Evolutionary conservation across 1,284 basidiomycete genomes (phyloP), one percentile per base, ranked within the genome.

Genomic region (Boletellus deceptivus): DNA sequence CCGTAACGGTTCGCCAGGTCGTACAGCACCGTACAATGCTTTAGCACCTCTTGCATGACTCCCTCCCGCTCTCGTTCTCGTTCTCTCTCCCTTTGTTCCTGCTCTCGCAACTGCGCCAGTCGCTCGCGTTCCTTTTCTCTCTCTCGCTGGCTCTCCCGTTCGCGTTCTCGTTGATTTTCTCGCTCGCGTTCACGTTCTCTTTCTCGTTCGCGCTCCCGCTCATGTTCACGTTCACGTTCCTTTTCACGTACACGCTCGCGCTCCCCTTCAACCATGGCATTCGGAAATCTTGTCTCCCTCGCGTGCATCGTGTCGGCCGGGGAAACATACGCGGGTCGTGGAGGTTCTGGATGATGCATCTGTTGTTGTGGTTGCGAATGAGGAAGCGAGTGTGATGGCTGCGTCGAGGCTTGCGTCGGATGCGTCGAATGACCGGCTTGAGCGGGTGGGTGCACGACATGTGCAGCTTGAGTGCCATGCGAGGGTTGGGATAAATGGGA

Each of bases 1-100:
- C 84, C 80, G 67, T 83, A 89, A 58, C 76, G 81, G 49, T 69
- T 76, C 10, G 87, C 83, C 61, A 89, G 89, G 6, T 72, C 53
- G 59, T 83, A 83, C 43, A 89, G 59, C 24, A 74, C 69, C 36
- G 70, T 72, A 52, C 86, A 89, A 57, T 83, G 80, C 52, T 77
- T 74, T 52, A 81, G 63, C 46, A 89, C 82, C 80, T 89, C 59
- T 39, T 48, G 59, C 49, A 54, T 55, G 53, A 66, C 37, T 2
- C 51, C 54, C 14, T 58, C 56, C 44, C 59, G 69, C 75, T 64
- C 63, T 37, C 49, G 41, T 10, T 63, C 56, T 9, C 54, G 56
- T 27, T 65, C 60, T 22, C 55, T 53, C 36, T 65, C 62, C 35
- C 50, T 48, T 29, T 50, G 59, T 16, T 65, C 58, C 10, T 46